A percentile compares a stretch with the other conserved stretches of the same genome.
phyloP scores from a whole-genome alignment of 176 grass and related monocot genomes.

The Zoysia japonica region DNA sequence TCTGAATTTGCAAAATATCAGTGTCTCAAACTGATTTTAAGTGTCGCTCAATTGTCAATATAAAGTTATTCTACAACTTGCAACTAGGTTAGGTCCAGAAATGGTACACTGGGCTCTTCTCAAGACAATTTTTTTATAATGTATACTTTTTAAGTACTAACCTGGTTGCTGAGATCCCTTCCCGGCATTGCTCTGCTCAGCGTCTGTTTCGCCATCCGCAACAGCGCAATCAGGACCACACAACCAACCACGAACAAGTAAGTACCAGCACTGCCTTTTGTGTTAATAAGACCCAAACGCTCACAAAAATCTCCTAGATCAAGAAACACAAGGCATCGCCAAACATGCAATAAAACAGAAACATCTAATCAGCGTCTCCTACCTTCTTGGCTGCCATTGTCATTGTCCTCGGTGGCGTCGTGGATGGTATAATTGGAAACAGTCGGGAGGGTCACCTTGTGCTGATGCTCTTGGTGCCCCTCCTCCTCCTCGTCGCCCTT shows the following conservation, averaged over 20 bases:
- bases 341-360: constrained; percentile 14
- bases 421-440: constrained; percentile 84
- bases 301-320: not conserved
- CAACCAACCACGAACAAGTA: constrained; percentile 11
- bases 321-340: constrained; percentile 4
- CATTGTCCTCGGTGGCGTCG: constrained; percentile 47
- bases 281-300: constrained; percentile 1
- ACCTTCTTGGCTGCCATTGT: constrained; percentile 53
- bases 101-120: constrained; percentile 6
- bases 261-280: not conserved
- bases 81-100: constrained; percentile 3
- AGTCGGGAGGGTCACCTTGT: constrained; percentile 72
- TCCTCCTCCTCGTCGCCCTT: constrained; percentile 31
- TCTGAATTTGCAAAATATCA: not conserved
- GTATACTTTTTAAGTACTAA: not conserved
- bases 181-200: not conserved
- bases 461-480: constrained; percentile 47
- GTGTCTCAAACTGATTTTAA: not conserved
- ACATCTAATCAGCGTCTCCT: not conserved
- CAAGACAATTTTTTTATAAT: not conserved
- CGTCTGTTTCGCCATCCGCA: constrained; percentile 29
- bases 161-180: constrained; percentile 34
- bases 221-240: constrained; percentile 16
- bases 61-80: not conserved
- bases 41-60: not conserved